Evolutionary conservation across 2,329 filamentous ascomycete genomes (phyloP), one percentile per base, ranked within the genome.

Genomic region (Lanzia echinophila): DNA sequence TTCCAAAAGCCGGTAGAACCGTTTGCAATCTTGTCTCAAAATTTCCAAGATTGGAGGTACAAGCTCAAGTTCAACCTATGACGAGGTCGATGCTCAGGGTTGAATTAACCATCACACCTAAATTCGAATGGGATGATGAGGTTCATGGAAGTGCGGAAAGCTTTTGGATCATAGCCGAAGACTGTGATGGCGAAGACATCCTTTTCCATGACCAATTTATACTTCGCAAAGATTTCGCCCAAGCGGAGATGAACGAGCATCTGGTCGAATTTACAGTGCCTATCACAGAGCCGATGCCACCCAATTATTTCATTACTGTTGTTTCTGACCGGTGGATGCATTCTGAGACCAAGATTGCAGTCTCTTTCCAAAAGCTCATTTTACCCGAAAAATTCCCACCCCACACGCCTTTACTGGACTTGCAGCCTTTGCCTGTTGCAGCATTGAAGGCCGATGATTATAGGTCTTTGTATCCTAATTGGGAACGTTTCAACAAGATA

Each of bases 311-410:
- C 72, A 90, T 99, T 64, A 94, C 90, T 0, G 82, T 99, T 38
- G 74, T 96, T 19, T 97, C 92, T 3, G 94, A 99, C 70, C 81
- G 94, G 62, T 99, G 94, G 94, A 96, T 99, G 90, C 90, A 96
- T 68, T 90, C 92, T 0, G 91, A 99, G 73, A 96, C 91, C 1
- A 90, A 91, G 67, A 76, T 99, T 51, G 87, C 92, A 0, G 87
- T 99, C 2, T 92, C 91, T 0, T 97, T 99, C 74, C 88, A 95
- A 69, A 96, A 96, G 69, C 78, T 99, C 28, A 87, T 96, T 42
- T 78, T 99, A 5, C 94, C 94, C 0, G 92, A 96, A 69, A 94
- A 94, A 66, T 99, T 99, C 70, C 91, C 91, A 31, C 85, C 94
- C 39, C 92, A 96, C 67, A 99, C 94, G 0, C 90, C 89, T 58